phyloP scores from a whole-genome alignment of 1,284 basidiomycete genomes.

The Cryptococcus hybrid region DNA sequence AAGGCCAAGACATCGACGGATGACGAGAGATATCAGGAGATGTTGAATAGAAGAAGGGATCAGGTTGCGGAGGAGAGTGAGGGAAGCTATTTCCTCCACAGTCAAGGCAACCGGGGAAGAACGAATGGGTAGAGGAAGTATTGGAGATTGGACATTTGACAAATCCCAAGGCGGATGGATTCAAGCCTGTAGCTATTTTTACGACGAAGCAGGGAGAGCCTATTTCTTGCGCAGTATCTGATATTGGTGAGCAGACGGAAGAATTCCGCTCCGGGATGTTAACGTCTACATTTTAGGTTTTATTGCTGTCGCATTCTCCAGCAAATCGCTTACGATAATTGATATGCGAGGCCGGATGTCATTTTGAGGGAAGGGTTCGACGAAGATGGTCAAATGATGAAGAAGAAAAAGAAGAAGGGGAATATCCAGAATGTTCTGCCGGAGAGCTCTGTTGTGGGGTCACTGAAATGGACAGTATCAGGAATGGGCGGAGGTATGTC shows the following conservation, averaged over 20 bases:
- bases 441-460: constrained; percentile 52
- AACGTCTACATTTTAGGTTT: constrained; percentile 58
- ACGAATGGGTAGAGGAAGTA: constrained; percentile 42
- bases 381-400: constrained; percentile 41
- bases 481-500: constrained; percentile 57
- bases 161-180: constrained; percentile 55
- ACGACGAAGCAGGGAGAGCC: constrained; percentile 56
- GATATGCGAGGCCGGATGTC: constrained; percentile 68
- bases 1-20: neutral
- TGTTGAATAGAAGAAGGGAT: constrained; percentile 24
- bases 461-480: constrained; percentile 66
- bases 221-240: constrained; percentile 61
- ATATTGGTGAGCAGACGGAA: constrained; percentile 59
- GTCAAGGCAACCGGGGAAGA: neutral
- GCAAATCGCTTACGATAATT: constrained; percentile 61
- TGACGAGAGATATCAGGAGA: constrained; percentile 22
- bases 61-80: constrained; percentile 14
- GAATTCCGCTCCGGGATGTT: neutral
- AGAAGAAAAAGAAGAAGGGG: constrained; percentile 48
- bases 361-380: constrained; percentile 55
- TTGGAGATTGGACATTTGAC: constrained; percentile 43
- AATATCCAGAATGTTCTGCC: constrained; percentile 43
- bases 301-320: constrained; percentile 64
- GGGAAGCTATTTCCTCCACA: constrained; percentile 30
- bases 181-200: constrained; percentile 64